Conservation (phyloP, 1,284 basidiomycete genomes). For the Malassezia vespertilionis region DNA sequence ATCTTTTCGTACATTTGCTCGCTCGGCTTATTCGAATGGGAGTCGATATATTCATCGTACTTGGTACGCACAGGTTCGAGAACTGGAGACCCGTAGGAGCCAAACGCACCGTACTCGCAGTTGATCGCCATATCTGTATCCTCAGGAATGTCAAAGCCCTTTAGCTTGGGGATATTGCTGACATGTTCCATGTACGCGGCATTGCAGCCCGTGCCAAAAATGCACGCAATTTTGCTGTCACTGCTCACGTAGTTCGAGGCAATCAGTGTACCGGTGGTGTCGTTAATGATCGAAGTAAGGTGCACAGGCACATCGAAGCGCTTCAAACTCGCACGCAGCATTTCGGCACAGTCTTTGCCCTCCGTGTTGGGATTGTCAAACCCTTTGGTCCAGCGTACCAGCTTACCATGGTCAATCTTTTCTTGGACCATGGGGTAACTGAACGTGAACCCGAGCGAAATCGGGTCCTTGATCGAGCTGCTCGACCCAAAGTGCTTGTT, state of each 20-base stretch:
- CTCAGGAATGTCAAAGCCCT: slow-evolving; percentile 57
- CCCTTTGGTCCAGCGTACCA: slow-evolving; percentile 98
- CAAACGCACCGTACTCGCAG: slow-evolving; percentile 94
- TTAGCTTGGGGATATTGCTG: slow-evolving; percentile 64
- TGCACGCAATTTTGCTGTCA: slow-evolving; percentile 79
- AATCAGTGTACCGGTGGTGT: slow-evolving; percentile 92
- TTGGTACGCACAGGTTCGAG: slow-evolving; percentile 66
- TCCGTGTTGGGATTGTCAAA: slow-evolving; percentile 88
- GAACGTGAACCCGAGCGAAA: slow-evolving; percentile 17
- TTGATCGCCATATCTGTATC: slow-evolving; percentile 87
- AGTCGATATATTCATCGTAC: slow-evolving; percentile 85
- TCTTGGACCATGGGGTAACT: slow-evolving; percentile 54
- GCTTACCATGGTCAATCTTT: slow-evolving; percentile 81
- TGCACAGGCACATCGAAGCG: slow-evolving; percentile 52
- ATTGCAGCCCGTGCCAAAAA: slow-evolving; percentile 97
- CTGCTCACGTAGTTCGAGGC: slow-evolving; percentile 93
- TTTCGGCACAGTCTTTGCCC: slow-evolving; percentile 77
- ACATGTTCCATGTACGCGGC: slow-evolving; percentile 74
- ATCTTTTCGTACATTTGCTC: slow-evolving; percentile 97
- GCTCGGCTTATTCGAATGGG: slow-evolving; percentile 86
- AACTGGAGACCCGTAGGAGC: slow-evolving; percentile 88
- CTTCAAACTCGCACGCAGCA: slow-evolving; percentile 74
- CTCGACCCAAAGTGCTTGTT: slow-evolving; percentile 58
- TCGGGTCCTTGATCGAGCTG: slow-evolving; percentile 61
- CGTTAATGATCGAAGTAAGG: slow-evolving; percentile 55